These are phyloP conservation scores for Ophiostoma montium DNA, from an alignment of 2,329 filamentous ascomycete genomes.

Conservation along the genomic window DNA sequence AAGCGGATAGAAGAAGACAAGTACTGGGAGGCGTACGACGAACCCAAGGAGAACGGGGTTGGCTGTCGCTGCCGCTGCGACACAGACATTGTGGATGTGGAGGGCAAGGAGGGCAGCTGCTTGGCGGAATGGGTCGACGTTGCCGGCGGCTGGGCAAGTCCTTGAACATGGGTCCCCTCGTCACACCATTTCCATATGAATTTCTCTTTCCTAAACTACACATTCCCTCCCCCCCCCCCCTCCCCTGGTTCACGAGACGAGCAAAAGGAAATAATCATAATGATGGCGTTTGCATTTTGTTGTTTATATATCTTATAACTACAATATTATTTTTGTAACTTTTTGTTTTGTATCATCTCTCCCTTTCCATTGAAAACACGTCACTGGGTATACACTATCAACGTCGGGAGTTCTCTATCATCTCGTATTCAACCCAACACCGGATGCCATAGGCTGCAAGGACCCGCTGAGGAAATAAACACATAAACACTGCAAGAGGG, in stretches of 20 bases:
- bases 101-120: constrained; percentile 94
- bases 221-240: neutral
- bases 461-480: too few species aligned
- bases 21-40: constrained; percentile 84
- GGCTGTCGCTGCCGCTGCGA: constrained; percentile 95
- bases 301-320: neutral
- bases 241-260: constrained; percentile 2
- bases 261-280: constrained; percentile 9
- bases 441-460: too few species aligned
- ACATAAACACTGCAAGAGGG: too few species aligned
- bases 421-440: too few species aligned
- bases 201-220: neutral
- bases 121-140: constrained; percentile 94
- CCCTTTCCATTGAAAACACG: too few species aligned
- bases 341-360: neutral
- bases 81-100: constrained; percentile 92
- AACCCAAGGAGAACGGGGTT: constrained; percentile 86
- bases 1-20: constrained; percentile 83
- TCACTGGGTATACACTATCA: too few species aligned
- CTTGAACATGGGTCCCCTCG: constrained; percentile 8
- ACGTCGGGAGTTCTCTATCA: too few species aligned
- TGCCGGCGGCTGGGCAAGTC: constrained; percentile 74
- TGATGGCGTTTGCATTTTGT: constrained; percentile 8
- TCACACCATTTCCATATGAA: neutral
- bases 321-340: neutral